A percentile compares a stretch with the other conserved stretches of the same genome.
phyloP scores from a whole-genome alignment of 176 grass and related monocot genomes.

The Canna indica region DNA sequence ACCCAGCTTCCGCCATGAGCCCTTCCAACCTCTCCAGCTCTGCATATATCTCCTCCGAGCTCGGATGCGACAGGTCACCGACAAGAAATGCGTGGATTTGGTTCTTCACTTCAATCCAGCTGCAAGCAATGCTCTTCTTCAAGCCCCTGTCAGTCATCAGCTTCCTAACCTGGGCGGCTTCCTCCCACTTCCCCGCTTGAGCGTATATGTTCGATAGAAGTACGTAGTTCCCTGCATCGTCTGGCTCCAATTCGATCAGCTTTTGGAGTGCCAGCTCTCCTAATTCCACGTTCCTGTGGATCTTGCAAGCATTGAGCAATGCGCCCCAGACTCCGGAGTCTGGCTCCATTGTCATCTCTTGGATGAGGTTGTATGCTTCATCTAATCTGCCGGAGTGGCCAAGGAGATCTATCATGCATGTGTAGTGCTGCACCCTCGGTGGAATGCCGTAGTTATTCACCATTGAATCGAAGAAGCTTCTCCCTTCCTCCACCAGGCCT shows the following conservation, averaged over 20 bases:
- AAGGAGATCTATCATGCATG: slow-evolving; percentile 64
- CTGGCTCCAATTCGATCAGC: slow-evolving; percentile 58
- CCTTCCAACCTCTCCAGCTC: slow-evolving; percentile 63
- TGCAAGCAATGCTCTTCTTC: slow-evolving; percentile 70
- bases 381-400: slow-evolving; percentile 47
- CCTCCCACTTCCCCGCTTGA: slow-evolving; percentile 59
- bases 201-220: slow-evolving; percentile 79
- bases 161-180: slow-evolving; percentile 46
- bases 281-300: slow-evolving; percentile 53
- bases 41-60: slow-evolving; percentile 48
- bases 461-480: slow-evolving; percentile 46
- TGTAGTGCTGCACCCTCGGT: slow-evolving; percentile 59
- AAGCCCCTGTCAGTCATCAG: slow-evolving; percentile 49
- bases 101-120: slow-evolving; percentile 70
- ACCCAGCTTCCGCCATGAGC: slow-evolving; percentile 52
- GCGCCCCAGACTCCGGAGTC: slow-evolving; percentile 75
- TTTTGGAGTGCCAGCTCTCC: slow-evolving; percentile 60
- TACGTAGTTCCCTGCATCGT: slow-evolving; percentile 74
- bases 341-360: slow-evolving; percentile 45
- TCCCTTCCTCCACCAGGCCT: slow-evolving; percentile 53
- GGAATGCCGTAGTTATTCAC: slow-evolving; percentile 36
- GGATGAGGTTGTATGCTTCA: slow-evolving; percentile 52
- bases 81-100: slow-evolving; percentile 63
- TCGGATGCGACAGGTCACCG: slow-evolving; percentile 59
- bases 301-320: slow-evolving; percentile 65